Evolutionary conservation across 1,139 yeast species (phyloP), one percentile per base, ranked within the genome.

Genomic region (Torulaspora pretoriensis): DNA sequence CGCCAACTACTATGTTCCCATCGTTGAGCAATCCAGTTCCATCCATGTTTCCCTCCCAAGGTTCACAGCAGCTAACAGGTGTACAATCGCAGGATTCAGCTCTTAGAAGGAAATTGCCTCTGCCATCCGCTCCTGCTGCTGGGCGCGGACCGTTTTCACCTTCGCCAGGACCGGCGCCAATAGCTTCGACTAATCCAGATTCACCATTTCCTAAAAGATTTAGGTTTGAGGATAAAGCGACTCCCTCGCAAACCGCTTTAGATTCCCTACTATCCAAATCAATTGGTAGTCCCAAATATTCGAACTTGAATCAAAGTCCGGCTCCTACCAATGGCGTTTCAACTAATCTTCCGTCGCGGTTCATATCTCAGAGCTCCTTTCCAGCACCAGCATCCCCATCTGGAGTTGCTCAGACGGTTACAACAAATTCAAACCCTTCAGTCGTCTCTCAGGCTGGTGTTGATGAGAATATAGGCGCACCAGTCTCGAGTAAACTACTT

Each of bases 231-330:
- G 64, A 61, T n/a, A 59, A 50, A 32, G 55, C 57, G 2, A 59
- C 62, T 1, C 56, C 63, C 1, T 55, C 61, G 5, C 58, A 57
- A 30, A 53, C 63, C n/a, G 63, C 65, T 2, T 43, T 63, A 17
- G 64, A 63, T 35, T 53, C 65, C 1, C 44, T 63, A n/a, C 45
- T 63, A 30, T 52, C 60, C 8, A 56, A 53, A 34, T 51, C 64
- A 1, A 47, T 56, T 2, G 47, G 56, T 10, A 60, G 59, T 28
- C 62, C 63, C 1, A 52, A 57, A 25, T 38, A 52, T 2, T 45
- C 54, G 23, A 42, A 45, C 27, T 47, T 29, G 36, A 54, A 45
- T 30, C 45, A 35, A 26, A 33, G 39, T 37, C 9, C 47, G 37
- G 16, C 33, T 23, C 13, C 40, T 7, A 28, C 30, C 14, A 39